Conservation (phyloP, 1,284 basidiomycete genomes). For the Abortiporus biennis region DNA sequence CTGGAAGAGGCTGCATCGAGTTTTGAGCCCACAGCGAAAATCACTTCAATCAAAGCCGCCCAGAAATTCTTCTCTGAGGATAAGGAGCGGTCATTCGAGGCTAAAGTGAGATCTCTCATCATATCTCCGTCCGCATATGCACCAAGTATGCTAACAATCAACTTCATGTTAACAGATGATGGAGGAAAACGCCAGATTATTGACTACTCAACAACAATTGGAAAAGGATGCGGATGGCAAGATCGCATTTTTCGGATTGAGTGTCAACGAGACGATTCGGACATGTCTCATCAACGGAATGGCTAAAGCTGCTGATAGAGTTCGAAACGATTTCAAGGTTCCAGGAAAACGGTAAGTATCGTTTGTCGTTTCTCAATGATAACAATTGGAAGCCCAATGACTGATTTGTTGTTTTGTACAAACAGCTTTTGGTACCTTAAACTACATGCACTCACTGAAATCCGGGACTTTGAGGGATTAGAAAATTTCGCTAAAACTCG, state of each 20-base stretch:
- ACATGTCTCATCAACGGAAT: constrained; percentile 73
- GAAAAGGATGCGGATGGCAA: constrained; percentile 83
- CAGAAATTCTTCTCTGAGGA: constrained; percentile 94
- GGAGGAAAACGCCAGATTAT: constrained; percentile 78
- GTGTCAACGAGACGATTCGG: constrained; percentile 80
- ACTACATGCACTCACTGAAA: constrained; percentile 72
- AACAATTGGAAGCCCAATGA: neutral
- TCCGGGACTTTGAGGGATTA: constrained; percentile 78
- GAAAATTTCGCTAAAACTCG: constrained; percentile 81
- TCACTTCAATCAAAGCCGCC: constrained; percentile 73
- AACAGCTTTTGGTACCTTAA: constrained; percentile 91
- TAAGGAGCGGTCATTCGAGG: constrained; percentile 85
- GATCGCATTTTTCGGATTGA: constrained; percentile 72
- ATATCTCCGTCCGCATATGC: neutral
- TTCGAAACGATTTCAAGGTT: constrained; percentile 85
- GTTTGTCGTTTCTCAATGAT: neutral
- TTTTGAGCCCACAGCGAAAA: constrained; percentile 67
- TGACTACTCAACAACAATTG: constrained; percentile 78
- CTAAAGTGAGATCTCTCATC: constrained; percentile 55
- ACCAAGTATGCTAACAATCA: neutral
- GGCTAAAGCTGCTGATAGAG: constrained; percentile 80
- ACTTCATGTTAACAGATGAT: constrained; percentile 56
- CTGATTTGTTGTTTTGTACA: constrained; percentile 6
- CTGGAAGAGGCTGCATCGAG: constrained; percentile 75
- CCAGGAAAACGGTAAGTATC: constrained; percentile 74